Evolutionary conservation across 106 monocot species (phyloP), one percentile per base, ranked within the genome.

Genomic region (Xerophyta viscosa): DNA sequence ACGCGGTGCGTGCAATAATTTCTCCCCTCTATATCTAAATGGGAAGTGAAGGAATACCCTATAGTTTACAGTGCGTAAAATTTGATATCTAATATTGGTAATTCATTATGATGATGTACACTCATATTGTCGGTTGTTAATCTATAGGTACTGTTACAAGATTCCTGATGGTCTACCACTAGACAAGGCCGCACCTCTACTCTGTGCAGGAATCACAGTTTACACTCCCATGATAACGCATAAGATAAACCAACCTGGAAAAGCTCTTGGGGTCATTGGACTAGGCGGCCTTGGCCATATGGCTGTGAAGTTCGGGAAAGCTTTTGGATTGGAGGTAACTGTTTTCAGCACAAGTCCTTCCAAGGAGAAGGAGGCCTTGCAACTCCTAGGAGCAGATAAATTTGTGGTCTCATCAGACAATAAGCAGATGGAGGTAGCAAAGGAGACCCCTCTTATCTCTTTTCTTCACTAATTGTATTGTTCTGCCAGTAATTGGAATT

Each of bases 261-360:
- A 94, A 56, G 84, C 88, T 54, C 84, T 94, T 36, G 94, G 94
- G 2, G 84, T 88, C 24, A 76, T 94, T 46, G 94, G 94, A 13
- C 71, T 94, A 22, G 94, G 88, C 23, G 93, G 93, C 20, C 78
- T 94, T 22, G 88, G 94, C 2, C 94, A 88, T 68, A 70, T 88
- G 81, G 94, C 83, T 0, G 88, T 94, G 0, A 84, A 84, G 52
- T 88, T 84, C 63, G 94, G 88, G n/a, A 88, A 88, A 73, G 81
- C 81, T 18, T 94, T 94, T 49, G 94, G 94, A 42, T 58, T 94
- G 61, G 73, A 79, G 4, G 94, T 94, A 10, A 84, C 81, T 1
- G 72, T 94, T 27, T 52, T 94, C 27, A 94, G 94, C 68, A 94
- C 94, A 6, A 84, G 81, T 39, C 45, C 41, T 21, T 94, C 78